A percentile compares a stretch with the other conserved stretches of the same genome.
Evolutionary conservation across 2,329 filamentous ascomycete species (phyloP).

Genomic region (Fusarium sp.): DNA sequence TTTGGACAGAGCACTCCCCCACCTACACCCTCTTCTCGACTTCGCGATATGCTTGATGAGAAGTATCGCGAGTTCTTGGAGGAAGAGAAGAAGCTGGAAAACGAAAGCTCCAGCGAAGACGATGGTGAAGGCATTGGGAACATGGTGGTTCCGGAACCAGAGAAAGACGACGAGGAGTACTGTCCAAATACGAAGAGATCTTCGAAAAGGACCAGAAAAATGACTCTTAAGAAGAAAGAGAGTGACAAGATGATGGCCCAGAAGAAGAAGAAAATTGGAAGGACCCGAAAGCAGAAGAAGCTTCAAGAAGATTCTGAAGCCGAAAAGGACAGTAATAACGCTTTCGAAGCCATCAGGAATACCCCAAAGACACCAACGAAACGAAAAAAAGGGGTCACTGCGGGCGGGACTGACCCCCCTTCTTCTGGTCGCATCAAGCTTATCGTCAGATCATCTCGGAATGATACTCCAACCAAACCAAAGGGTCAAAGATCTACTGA

Average conservation of each 20-base stretch:
- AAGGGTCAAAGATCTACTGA: not conserved
- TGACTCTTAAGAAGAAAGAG: not conserved
- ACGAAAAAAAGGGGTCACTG: not conserved
- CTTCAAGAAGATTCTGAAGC: not conserved
- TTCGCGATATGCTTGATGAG: slow-evolving; percentile 11
- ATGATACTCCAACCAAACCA: not conserved
- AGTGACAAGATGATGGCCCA: not conserved
- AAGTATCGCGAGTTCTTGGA: not conserved
- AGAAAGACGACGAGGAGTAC: slow-evolving; percentile 33
- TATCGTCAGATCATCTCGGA: not conserved
- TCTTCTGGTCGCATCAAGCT: slow-evolving; percentile 21
- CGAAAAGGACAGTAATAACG: not conserved
- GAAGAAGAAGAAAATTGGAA: not conserved
- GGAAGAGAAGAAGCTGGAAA: not conserved
- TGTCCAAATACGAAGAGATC: slow-evolving; percentile 20
- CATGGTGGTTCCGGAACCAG: slow-evolving; percentile 19
- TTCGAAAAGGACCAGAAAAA: slow-evolving; percentile 8
- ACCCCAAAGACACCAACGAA: not conserved
- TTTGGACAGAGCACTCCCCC: too few relatives aligned
- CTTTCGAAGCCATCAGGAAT: too few relatives aligned
- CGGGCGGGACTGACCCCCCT: not conserved
- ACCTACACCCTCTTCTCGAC: not conserved
- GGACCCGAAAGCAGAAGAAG: not conserved
- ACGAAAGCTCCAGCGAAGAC: not conserved
- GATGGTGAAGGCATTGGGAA: not conserved